Evolutionary conservation across 164 flowering plant species (phyloP), one percentile per base, ranked within the genome.

Genomic region (Vitis riparia): DNA sequence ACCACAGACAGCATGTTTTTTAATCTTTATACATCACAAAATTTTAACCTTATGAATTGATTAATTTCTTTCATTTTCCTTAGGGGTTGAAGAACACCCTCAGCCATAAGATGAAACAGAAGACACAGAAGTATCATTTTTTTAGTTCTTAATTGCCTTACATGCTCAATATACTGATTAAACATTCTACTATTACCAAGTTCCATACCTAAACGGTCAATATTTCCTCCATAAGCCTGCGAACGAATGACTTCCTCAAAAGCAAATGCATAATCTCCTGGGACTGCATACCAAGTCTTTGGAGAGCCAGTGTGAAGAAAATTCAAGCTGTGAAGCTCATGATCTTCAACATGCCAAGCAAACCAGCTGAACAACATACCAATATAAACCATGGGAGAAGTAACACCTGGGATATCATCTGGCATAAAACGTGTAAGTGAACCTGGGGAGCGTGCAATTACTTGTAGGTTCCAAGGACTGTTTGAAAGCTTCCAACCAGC

Each of bases 321-420:
- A 78, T 96, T 96, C 86, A 96, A 77, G 82, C 99, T 96, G 73
- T 96, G 99, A 80, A 96, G 97, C 80, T 96, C 99, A 79, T 96
- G 99, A 82, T 96, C 99, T 81, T 96, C 99, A 70, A 96, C 95
- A 83, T 96, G 99, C 99, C 99, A 96, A 32, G 99, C 99, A 85
- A 96, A 96, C 99, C 99, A 96, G 81, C 99, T 96, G 81, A 89
- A 96, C 70, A 96, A 65, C 99, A 96, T 96, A 52, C 97, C 99
- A 78, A 96, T 87, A 73, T 96, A 96, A 51, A 96, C 81, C 99
- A 96, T 96, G 1, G 99, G 98, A 62, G 99, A 93, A 12, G 99
- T 96, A 76, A 96, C 99, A 63, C 99, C 99, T 13, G 98, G 99
- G 17, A 96, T 85, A 75, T 96, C 98, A 83, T 96, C 98, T 8